Evolutionary conservation across 352 stramenopile genomes (phyloP).

Genomic region (Phytophthora megakarya): DNA sequence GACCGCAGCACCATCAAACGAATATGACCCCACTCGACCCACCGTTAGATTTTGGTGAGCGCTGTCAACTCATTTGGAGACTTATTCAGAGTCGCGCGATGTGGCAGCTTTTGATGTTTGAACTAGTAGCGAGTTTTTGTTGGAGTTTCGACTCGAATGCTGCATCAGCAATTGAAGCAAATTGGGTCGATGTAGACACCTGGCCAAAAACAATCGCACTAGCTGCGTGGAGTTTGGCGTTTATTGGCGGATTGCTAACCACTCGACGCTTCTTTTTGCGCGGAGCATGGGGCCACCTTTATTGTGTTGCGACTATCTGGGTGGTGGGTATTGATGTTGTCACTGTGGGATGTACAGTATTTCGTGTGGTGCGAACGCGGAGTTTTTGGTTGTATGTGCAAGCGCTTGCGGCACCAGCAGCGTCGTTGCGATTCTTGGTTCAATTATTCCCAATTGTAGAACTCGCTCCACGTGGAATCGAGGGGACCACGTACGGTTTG

Average conservation of each 20-base stretch:
- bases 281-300: constrained; percentile 53
- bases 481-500: constrained; percentile 66
- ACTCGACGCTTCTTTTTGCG: constrained; percentile 65
- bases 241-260: constrained; percentile 58
- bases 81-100: constrained; percentile 69
- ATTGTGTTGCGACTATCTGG: constrained; percentile 58
- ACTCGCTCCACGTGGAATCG: constrained; percentile 56
- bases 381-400: constrained; percentile 67
- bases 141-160: constrained; percentile 56
- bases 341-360: constrained; percentile 51
- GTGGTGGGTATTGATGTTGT: constrained; percentile 61
- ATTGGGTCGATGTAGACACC: constrained; percentile 56
- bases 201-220: constrained; percentile 56
- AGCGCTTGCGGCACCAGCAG: constrained; percentile 45
- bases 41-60: constrained; percentile 25
- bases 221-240: constrained; percentile 59
- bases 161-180: constrained; percentile 51
- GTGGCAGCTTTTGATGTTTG: constrained; percentile 79
- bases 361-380: constrained; percentile 50
- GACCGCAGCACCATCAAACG: not conserved
- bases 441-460: constrained; percentile 62
- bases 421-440: constrained; percentile 55
- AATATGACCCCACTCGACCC: constrained; percentile 10
- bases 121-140: constrained; percentile 65
- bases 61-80: constrained; percentile 60